These are phyloP conservation scores for Epichloe coenophiala DNA, from an alignment of 2,329 filamentous ascomycete species.

Conservation along the genomic window DNA sequence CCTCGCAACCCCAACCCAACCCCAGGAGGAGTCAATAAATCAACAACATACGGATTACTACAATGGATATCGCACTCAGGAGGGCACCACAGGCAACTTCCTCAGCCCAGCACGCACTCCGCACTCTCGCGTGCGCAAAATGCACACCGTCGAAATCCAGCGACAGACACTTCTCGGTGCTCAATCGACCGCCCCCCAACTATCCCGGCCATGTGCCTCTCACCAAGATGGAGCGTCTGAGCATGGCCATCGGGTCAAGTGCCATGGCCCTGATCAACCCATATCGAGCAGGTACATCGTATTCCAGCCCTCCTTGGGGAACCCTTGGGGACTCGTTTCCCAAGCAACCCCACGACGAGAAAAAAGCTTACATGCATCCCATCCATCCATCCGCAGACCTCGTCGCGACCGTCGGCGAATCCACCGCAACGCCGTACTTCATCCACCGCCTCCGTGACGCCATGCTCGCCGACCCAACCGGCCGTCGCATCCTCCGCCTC, in stretches of 20 bases:
- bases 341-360: background rate
- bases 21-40: background rate
- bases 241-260: slow-evolving; percentile 53
- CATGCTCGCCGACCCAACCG: slow-evolving; percentile 76
- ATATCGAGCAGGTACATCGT: slow-evolving; percentile 53
- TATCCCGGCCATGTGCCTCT: slow-evolving; percentile 91
- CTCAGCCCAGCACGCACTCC: slow-evolving; percentile 8
- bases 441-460: slow-evolving; percentile 80
- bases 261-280: slow-evolving; percentile 58
- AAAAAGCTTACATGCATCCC: background rate
- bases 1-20: background rate
- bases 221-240: slow-evolving; percentile 60
- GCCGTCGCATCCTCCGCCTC: slow-evolving; percentile 80
- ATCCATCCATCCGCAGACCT: slow-evolving; percentile 47
- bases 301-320: background rate
- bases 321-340: too few species aligned
- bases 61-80: slow-evolving; percentile 14
- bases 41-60: background rate
- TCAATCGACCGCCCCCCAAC: slow-evolving; percentile 77
- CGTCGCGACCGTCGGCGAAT: slow-evolving; percentile 86
- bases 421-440: slow-evolving; percentile 89
- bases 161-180: slow-evolving; percentile 52
- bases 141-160: background rate
- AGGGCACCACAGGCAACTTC: slow-evolving; percentile 10
- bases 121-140: slow-evolving; percentile 2